Evolutionary conservation across 1,284 basidiomycete genomes (phyloP).

Genomic region (Puccinia hordei): DNA sequence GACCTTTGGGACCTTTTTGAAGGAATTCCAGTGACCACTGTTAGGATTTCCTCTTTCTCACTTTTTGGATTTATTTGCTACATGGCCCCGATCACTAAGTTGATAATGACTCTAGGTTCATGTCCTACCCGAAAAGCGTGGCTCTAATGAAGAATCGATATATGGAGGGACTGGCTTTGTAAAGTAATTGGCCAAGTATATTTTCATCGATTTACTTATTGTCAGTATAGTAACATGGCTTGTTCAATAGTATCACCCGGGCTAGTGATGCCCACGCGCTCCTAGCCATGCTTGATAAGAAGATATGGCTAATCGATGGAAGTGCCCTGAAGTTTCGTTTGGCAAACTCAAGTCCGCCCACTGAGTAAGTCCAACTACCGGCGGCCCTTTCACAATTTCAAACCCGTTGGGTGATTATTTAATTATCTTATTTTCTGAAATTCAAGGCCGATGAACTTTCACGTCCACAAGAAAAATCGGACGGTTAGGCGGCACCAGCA

Average conservation of each 20-base stretch:
- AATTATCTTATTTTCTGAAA: background rate
- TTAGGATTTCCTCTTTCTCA: background rate
- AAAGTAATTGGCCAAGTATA: conserved; percentile 18
- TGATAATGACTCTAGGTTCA: conserved; percentile 22
- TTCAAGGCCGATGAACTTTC: conserved; percentile 11
- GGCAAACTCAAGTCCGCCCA: conserved; percentile 40
- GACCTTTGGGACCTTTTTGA: conserved; percentile 50
- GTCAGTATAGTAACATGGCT: background rate
- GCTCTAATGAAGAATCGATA: conserved; percentile 7
- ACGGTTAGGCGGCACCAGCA: conserved; percentile 40
- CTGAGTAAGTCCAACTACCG: conserved; percentile 30
- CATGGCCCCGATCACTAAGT: background rate
- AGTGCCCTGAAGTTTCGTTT: conserved; percentile 47
- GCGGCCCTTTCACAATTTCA: background rate
- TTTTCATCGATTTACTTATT: background rate
- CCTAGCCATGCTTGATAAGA: conserved; percentile 39
- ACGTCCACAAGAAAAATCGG: conserved; percentile 26
- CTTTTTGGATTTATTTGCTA: background rate
- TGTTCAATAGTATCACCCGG: conserved; percentile 28
- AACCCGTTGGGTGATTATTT: background rate
- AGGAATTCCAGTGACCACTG: conserved; percentile 37
- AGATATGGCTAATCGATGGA: conserved; percentile 47
- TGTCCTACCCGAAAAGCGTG: conserved; percentile 35
- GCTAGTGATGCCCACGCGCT: conserved; percentile 40
- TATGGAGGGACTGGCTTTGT: conserved; percentile 44